Percentiles rank a stretch among this genome's conserved stretches.
phyloP scores from a whole-genome alignment of 768 basidiomycete species.

The Leccinum barrowsii region DNA sequence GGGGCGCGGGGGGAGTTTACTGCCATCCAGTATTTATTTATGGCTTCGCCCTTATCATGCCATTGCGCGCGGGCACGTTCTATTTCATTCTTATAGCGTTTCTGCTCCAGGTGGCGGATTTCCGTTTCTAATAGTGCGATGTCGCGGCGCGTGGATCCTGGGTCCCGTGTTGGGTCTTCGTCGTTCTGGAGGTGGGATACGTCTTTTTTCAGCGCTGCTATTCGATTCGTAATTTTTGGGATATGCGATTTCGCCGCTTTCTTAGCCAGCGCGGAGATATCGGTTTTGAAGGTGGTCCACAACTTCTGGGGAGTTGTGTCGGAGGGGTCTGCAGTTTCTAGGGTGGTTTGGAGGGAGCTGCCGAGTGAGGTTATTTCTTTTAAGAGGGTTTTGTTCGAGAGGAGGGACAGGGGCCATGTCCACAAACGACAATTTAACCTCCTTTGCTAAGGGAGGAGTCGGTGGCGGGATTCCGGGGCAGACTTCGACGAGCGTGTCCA shows the following conservation, averaged over 20 bases:
- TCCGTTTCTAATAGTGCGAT: too few species aligned
- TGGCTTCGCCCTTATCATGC: background rate
- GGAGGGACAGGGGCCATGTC: background rate
- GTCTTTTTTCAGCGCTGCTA: too few species aligned
- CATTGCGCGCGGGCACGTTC: background rate
- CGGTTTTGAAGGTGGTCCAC: background rate
- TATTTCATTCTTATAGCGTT: too few species aligned
- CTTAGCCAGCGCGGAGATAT: background rate
- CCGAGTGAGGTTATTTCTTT: background rate
- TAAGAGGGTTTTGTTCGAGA: background rate
- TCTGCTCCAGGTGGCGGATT: too few species aligned
- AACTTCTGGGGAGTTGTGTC: background rate
- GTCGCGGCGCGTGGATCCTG: too few species aligned
- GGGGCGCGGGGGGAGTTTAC: conserved; percentile 5
- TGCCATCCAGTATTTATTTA: conserved; percentile 20
- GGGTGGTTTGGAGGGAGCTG: background rate
- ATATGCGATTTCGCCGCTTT: background rate
- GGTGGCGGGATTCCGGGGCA: too few species aligned
- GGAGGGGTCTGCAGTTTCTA: background rate
- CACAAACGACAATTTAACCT: too few species aligned
- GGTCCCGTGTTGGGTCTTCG: too few species aligned
- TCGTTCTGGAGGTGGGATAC: too few species aligned
- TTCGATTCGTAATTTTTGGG: background rate
- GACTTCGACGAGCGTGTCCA: too few species aligned
- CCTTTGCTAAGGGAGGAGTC: too few species aligned